These are phyloP conservation scores for Paramecium caudatum DNA, from an alignment of 73 alveolate species.

Conservation along the genomic window DNA sequence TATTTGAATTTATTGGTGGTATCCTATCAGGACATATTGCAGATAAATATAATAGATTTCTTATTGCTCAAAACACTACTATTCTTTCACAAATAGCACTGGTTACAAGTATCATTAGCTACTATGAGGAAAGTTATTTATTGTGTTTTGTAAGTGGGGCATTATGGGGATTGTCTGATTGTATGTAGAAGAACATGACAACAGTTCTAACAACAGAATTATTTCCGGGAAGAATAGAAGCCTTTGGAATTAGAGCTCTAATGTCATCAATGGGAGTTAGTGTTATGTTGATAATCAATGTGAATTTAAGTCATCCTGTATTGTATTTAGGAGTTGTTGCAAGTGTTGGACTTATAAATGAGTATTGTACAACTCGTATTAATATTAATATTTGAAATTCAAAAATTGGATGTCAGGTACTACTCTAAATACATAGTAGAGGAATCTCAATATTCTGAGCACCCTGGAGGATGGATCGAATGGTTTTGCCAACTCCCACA, in stretches of 20 bases:
- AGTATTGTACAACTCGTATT: too few species aligned
- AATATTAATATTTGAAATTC: too few species aligned
- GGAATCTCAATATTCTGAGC: slow-evolving; percentile 71
- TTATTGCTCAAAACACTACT: slow-evolving; percentile 49
- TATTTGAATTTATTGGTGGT: slow-evolving; percentile 56
- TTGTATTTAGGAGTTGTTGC: too few species aligned
- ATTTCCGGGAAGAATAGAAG: neutral
- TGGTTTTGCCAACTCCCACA: slow-evolving; percentile 63
- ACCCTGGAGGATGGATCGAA: slow-evolving; percentile 66
- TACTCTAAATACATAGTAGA: slow-evolving; percentile 1
- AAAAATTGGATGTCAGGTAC: slow-evolving; percentile 67
- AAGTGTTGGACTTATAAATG: too few species aligned
- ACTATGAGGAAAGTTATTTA: neutral
- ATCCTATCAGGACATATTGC: slow-evolving; percentile 53
- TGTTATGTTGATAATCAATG: too few species aligned
- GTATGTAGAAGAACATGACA: neutral
- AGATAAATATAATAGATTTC: slow-evolving; percentile 24
- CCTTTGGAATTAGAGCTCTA: neutral
- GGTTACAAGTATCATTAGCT: neutral
- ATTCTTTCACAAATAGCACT: neutral
- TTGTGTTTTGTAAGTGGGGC: slow-evolving; percentile 21
- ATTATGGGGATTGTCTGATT: slow-evolving; percentile 69
- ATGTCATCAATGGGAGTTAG: neutral
- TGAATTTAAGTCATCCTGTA: too few species aligned
- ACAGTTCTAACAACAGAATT: neutral